Evolutionary conservation across 2,329 filamentous ascomycete species (phyloP).

Genomic region (Talaromyces rugulosus): DNA sequence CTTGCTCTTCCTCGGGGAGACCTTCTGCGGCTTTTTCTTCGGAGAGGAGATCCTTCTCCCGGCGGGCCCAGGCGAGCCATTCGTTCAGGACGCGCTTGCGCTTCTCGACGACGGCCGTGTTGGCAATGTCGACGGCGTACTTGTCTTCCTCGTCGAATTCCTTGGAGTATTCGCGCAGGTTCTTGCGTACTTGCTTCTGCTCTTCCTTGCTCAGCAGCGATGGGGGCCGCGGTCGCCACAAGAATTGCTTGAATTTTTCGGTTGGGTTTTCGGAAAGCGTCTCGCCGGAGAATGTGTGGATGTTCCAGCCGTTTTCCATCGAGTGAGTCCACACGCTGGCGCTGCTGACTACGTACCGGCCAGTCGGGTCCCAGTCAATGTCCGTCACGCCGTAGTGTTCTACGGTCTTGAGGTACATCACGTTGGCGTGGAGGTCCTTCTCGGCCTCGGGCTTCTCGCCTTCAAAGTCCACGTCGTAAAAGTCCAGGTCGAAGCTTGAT

Average conservation of each 20-base stretch:
- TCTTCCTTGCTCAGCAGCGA: slow-evolving; percentile 95
- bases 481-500: slow-evolving; percentile 92
- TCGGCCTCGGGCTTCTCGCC: slow-evolving; percentile 90
- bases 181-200: slow-evolving; percentile 97
- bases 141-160: slow-evolving; percentile 93
- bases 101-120: slow-evolving; percentile 87
- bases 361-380: slow-evolving; percentile 96
- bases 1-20: slow-evolving; percentile 61
- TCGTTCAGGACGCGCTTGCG: slow-evolving; percentile 78
- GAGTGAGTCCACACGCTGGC: slow-evolving; percentile 94
- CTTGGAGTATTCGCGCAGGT: slow-evolving; percentile 92
- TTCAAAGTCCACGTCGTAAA: slow-evolving; percentile 97
- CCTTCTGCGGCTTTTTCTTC: slow-evolving; percentile 68
- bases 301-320: slow-evolving; percentile 99
- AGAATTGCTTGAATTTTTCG: slow-evolving; percentile 96
- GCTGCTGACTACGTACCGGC: slow-evolving; percentile 88
- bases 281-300: slow-evolving; percentile 94
- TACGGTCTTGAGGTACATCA: slow-evolving; percentile 87
- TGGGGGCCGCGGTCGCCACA: slow-evolving; percentile 86
- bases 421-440: slow-evolving; percentile 90
- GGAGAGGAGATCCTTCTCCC: slow-evolving; percentile 65
- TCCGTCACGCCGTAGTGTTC: slow-evolving; percentile 98
- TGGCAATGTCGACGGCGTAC: slow-evolving; percentile 87
- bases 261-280: slow-evolving; percentile 84
- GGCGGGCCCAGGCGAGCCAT: slow-evolving; percentile 80